Percentiles rank a stretch among this genome's conserved stretches.
Evolutionary conservation across 2,329 filamentous ascomycete genomes (phyloP).

Genomic region (Fusarium albidum): DNA sequence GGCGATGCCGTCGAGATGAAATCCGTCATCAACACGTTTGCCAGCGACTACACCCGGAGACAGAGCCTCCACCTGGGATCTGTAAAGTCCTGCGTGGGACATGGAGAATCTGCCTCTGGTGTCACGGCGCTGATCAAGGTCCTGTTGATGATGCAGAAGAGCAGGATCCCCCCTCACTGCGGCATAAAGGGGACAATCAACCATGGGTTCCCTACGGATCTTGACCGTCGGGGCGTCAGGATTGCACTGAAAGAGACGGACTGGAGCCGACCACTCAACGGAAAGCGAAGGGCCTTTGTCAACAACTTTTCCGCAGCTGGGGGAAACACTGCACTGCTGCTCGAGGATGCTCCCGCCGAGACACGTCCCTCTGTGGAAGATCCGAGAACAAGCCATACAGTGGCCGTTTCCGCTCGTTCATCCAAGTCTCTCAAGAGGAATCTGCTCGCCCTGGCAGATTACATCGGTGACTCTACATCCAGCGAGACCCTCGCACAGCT

Average conservation of each 20-base stretch:
- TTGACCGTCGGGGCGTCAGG: slow-evolving; percentile 52
- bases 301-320: slow-evolving; percentile 79
- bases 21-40: slow-evolving; percentile 71
- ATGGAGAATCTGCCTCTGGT: slow-evolving; percentile 70
- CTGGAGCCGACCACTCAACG: slow-evolving; percentile 45
- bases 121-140: slow-evolving; percentile 63
- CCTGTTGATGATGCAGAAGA: slow-evolving; percentile 58
- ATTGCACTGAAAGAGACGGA: slow-evolving; percentile 63
- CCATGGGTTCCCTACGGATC: slow-evolving; percentile 50
- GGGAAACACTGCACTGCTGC: slow-evolving; percentile 72
- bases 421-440: slow-evolving; percentile 38
- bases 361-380: slow-evolving; percentile 52
- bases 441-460: slow-evolving; percentile 45
- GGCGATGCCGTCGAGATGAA: slow-evolving; percentile 86
- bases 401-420: slow-evolving; percentile 18
- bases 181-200: slow-evolving; percentile 62
- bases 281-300: slow-evolving; percentile 59
- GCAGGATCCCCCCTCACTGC: slow-evolving; percentile 58
- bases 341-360: slow-evolving; percentile 61
- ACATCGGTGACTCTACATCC: slow-evolving; percentile 49
- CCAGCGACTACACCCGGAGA: slow-evolving; percentile 39
- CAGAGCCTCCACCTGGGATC: slow-evolving; percentile 64
- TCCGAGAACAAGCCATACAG: slow-evolving; percentile 42
- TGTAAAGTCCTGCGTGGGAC: slow-evolving; percentile 72
- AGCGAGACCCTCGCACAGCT: slow-evolving; percentile 49